Base-by-base conservation (phyloP, 805 yeast species). In the Teunomyces atbi region DNA sequence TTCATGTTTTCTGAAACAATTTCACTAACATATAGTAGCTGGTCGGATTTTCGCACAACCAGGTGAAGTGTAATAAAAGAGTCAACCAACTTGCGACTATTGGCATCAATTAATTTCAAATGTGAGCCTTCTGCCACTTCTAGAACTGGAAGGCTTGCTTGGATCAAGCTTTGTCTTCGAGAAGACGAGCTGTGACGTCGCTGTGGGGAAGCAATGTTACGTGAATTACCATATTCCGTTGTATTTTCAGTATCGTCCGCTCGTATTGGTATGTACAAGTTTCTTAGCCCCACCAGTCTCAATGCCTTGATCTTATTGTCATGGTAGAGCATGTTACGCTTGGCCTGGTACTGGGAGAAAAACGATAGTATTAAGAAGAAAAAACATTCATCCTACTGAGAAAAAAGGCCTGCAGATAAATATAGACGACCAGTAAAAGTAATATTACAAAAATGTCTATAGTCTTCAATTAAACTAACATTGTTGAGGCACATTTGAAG, bases 1-100 rank as follows among this genome's bases (percentile, higher is more conserved):
- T 53, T 54, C 55, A 56, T 43, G 44, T 50, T 53, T 12, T 46
- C 43, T 4, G 34, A 27, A 1, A 57, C 47, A 5, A 64, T 54
- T 47, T 69, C 75, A 47, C 73, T 68, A 23, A 70, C 57, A 46
- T 67, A 68, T 3, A 68, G 41, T 41, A 66, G 51, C 27, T 46
- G 38, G 12, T 52, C 53, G 13, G 38, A 33, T 12, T 49, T 29
- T 12, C 35, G 48, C 10, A 41, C 54, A 5, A 38, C 42, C 13
- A 53, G 41, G 44, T 64, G 66, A 10, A 68, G 21, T n/a, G 62
- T 55, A 46, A 62, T 52, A 47, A 66, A 68, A 8, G 59, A 49
- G 41, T 61, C 67, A 3, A 60, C 45, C 45, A 62, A 44, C 12
- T 46, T 52, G 21, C 45, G 41, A 12, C 48, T 42, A 34, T 58